phyloP scores from a whole-genome alignment of 2,329 filamentous ascomycete species.

The Exophiala sp. region DNA sequence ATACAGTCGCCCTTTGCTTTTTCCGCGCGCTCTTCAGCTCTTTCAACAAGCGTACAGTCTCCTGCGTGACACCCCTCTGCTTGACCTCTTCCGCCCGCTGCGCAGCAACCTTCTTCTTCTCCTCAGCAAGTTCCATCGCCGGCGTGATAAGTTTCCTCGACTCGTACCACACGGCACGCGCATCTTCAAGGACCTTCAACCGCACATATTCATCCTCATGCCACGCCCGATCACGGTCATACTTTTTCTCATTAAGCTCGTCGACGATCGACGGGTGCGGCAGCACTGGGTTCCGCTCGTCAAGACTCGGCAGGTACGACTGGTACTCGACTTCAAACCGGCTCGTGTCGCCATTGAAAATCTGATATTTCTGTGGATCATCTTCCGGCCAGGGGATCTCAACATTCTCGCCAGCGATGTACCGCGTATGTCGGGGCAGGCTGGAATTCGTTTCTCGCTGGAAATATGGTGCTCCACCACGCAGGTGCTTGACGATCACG shows the following conservation, averaged over 20 bases:
- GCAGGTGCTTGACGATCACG: slow-evolving; percentile 71
- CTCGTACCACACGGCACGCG: slow-evolving; percentile 24
- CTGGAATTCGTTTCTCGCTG: slow-evolving; percentile 49
- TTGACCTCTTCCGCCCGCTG: slow-evolving; percentile 10
- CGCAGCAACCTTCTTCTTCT: slow-evolving; percentile 6
- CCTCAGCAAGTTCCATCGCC: slow-evolving; percentile 5
- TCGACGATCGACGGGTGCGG: slow-evolving; percentile 14
- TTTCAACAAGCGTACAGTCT: slow-evolving; percentile 4
- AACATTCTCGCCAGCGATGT: slow-evolving; percentile 61
- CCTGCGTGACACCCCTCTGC: slow-evolving; percentile 5
- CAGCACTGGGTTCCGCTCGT: slow-evolving; percentile 3
- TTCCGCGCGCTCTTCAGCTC: not conserved
- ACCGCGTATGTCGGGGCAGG: slow-evolving; percentile 41
- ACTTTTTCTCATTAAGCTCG: slow-evolving; percentile 14
- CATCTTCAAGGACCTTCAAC: slow-evolving; percentile 28
- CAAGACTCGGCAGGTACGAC: slow-evolving; percentile 19
- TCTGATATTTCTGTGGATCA: slow-evolving; percentile 49
- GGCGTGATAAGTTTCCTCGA: slow-evolving; percentile 19
- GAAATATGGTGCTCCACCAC: slow-evolving; percentile 49
- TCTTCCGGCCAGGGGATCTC: slow-evolving; percentile 72
- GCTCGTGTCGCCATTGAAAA: slow-evolving; percentile 66
- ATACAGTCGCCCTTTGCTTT: not conserved
- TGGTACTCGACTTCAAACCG: slow-evolving; percentile 68
- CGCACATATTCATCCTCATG: slow-evolving; percentile 26
- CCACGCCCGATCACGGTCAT: slow-evolving; percentile 10